Percentiles rank a stretch among this genome's conserved stretches.
phyloP scores from a whole-genome alignment of 1,284 basidiomycete genomes.

The Puccinia triticina region DNA sequence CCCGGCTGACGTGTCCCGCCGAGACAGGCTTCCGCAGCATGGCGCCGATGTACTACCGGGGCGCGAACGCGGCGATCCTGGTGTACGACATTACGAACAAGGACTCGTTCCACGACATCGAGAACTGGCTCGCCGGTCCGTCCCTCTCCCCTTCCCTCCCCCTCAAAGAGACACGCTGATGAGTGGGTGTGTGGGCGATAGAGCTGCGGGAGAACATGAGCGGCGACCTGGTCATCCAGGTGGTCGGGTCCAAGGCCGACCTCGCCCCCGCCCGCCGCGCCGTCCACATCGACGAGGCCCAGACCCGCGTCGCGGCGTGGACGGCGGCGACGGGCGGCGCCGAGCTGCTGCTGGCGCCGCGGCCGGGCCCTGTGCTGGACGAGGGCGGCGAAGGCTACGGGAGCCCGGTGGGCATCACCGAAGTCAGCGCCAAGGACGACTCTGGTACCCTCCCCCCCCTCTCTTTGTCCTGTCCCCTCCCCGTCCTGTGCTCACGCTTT shows the following conservation, averaged over 20 bases:
- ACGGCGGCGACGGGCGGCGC: no score
- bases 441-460: conserved; percentile 27
- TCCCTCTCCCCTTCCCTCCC: background rate
- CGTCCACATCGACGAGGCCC: conserved; percentile 76
- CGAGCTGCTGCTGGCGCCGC: no score
- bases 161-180: background rate
- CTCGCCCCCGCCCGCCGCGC: conserved; percentile 65
- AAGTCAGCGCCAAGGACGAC: conserved; percentile 50
- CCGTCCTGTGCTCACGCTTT: background rate
- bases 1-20: no score
- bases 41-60: conserved; percentile 99
- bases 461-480: background rate
- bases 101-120: conserved; percentile 84
- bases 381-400: conserved; percentile 25
- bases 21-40: conserved; percentile 63
- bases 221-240: conserved; percentile 78
- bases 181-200: conserved; percentile 58
- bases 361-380: no score
- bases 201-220: conserved; percentile 79
- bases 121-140: conserved; percentile 85
- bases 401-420: conserved; percentile 31
- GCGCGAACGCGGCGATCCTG: conserved; percentile 91
- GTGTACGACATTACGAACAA: conserved; percentile 96
- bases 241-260: conserved; percentile 87
- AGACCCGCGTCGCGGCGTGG: conserved; percentile 61